Percentiles rank a stretch among this genome's conserved stretches.
These are phyloP conservation scores for Tylopilus orsonianus DNA, from an alignment of 1,284 basidiomycete species.

Conservation along the genomic window DNA sequence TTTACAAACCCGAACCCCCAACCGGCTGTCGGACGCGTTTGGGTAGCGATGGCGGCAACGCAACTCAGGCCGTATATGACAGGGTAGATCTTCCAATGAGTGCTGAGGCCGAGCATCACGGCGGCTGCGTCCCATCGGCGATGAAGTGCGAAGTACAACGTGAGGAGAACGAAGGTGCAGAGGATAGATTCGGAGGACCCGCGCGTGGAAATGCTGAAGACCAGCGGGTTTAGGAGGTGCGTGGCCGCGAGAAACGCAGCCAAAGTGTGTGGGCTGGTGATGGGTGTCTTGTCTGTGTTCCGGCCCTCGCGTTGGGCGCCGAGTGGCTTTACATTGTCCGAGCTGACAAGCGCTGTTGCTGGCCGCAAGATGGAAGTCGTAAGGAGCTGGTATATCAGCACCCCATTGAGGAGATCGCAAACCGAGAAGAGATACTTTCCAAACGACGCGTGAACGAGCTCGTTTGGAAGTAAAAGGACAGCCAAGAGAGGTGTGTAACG, in stretches of 20 bases:
- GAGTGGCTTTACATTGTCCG: constrained; percentile 9
- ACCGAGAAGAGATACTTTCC: constrained; percentile 89
- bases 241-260: constrained; percentile 60
- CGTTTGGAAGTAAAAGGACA: constrained; percentile 78
- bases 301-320: constrained; percentile 18
- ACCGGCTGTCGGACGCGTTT: constrained; percentile 16
- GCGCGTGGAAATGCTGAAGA: constrained; percentile 94
- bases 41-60: constrained; percentile 59
- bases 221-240: constrained; percentile 90
- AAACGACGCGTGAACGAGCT: constrained; percentile 74
- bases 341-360: not conserved
- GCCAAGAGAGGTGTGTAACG: constrained; percentile 96
- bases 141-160: constrained; percentile 61
- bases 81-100: constrained; percentile 97
- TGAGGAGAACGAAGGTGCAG: constrained; percentile 75
- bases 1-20: constrained; percentile 35
- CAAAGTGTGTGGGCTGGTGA: constrained; percentile 6
- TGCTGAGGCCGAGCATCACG: constrained; percentile 71
- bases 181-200: constrained; percentile 94
- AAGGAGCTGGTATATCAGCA: constrained; percentile 74
- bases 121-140: constrained; percentile 64
- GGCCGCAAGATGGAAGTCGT: constrained; percentile 43
- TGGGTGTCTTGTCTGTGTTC: not conserved
- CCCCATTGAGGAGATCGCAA: constrained; percentile 83
- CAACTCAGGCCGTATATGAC: constrained; percentile 85